Evolutionary conservation across 1,284 basidiomycete species (phyloP), one percentile per base, ranked within the genome.

Genomic region (Ustilago loliicola): DNA sequence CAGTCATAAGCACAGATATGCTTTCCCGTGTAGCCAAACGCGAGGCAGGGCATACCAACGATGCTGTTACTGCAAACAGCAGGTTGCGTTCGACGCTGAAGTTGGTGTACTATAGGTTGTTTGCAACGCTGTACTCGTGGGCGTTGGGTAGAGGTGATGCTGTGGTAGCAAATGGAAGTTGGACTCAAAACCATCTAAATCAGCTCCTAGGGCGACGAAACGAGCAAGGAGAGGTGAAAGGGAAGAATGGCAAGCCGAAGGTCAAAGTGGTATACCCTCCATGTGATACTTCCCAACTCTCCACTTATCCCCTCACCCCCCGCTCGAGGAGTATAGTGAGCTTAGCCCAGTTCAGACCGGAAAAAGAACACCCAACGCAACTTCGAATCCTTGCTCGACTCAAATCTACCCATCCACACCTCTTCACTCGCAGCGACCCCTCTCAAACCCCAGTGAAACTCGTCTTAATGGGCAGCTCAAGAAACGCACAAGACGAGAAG

Each of bases 1-100:
- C 96, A 0, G 96, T 94, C 8, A 96, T 99, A 84, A 86, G 93
- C 84, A 93, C 92, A 1, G 92, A 96, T 78, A 99, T 99, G 97
- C 90, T 99, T 23, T 88, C 89, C 47, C 91, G 96, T 19, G 94
- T 98, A 21, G 89, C 91, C 13, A 87, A 88, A 0, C 77, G 87
- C 0, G 32, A 80, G 59, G 86, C 87, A 1, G 90, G 91, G 50
- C 90, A 93, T 77, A 94, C 93, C 30, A 95, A 95, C 80, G 88
- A 75, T 27, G 42, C 58, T 1, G 52, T 45, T 89, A 3, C 89
- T 88, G 91, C 93, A 0, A 89, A 89, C 0, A 93, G 92, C 9
- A 66, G 85, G 2, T 68, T 91, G 2, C 87, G 92, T 13, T 93
- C 91, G 56, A 83, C 85, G 57, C 89, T 89, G 23, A 98, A 98